These are phyloP conservation scores for Stemphylium lycopersici DNA, from an alignment of 2,329 filamentous ascomycete genomes.

Conservation along the genomic window DNA sequence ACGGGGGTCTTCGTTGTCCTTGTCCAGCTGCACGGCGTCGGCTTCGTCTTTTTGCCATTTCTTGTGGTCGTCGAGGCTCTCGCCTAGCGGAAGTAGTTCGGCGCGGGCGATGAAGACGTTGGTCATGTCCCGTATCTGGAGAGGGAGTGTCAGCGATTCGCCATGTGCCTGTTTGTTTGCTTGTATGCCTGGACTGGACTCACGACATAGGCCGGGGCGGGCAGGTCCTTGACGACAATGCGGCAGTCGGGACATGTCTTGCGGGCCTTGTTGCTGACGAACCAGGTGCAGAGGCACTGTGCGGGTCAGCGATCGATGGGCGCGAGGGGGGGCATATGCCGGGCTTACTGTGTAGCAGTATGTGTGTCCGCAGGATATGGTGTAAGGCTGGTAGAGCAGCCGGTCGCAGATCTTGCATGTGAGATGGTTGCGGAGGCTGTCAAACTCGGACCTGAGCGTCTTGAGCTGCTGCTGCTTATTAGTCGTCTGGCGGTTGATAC, in stretches of 20 bases:
- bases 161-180: not conserved
- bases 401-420: constrained; percentile 73
- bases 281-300: constrained; percentile 65
- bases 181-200: constrained; percentile 37
- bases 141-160: constrained; percentile 1
- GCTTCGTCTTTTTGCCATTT: constrained; percentile 65
- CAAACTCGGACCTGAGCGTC: constrained; percentile 59
- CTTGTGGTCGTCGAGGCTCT: constrained; percentile 67
- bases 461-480: constrained; percentile 47
- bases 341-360: constrained; percentile 70
- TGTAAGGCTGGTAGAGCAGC: constrained; percentile 72
- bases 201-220: constrained; percentile 69
- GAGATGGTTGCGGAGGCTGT: constrained; percentile 64
- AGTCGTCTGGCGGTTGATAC: constrained; percentile 12
- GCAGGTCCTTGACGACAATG: constrained; percentile 62
- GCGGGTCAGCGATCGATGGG: constrained; percentile 28
- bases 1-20: constrained; percentile 55
- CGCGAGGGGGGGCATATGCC: constrained; percentile 22
- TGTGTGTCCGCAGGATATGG: constrained; percentile 71
- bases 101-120: constrained; percentile 65
- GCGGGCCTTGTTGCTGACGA: constrained; percentile 59
- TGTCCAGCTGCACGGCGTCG: constrained; percentile 65
- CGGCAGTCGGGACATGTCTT: constrained; percentile 75
- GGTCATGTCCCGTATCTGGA: constrained; percentile 67
- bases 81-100: constrained; percentile 67